Evolutionary conservation across 169 alveolate genomes (phyloP).

Genomic region (Plasmodium berghei): DNA sequence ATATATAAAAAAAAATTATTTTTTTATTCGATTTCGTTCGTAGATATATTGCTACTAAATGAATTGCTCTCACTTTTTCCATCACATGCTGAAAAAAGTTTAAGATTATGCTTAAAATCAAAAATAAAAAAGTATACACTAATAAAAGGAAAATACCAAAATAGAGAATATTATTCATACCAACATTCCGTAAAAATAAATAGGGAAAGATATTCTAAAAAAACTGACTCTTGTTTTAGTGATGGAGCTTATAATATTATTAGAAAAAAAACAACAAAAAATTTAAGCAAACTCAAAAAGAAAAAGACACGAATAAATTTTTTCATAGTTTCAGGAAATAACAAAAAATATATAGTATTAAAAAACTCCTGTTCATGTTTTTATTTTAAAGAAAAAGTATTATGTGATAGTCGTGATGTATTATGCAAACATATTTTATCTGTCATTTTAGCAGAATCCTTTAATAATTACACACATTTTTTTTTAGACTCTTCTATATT

Average conservation of each 20-base stretch:
- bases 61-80: constrained; percentile 69
- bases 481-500: constrained; percentile 31
- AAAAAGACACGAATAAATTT: constrained; percentile 52
- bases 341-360: constrained; percentile 52
- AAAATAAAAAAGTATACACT: constrained; percentile 53
- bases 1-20: background rate
- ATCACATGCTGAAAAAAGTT: constrained; percentile 72
- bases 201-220: constrained; percentile 12
- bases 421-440: constrained; percentile 68
- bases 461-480: constrained; percentile 39
- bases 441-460: constrained; percentile 57
- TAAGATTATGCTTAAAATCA: constrained; percentile 48
- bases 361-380: constrained; percentile 67
- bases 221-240: constrained; percentile 35
- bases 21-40: constrained; percentile 12
- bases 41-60: constrained; percentile 67
- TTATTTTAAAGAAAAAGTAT: constrained; percentile 72
- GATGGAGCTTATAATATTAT: constrained; percentile 28
- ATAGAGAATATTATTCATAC: constrained; percentile 2
- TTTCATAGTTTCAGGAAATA: constrained; percentile 64
- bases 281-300: background rate
- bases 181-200: constrained; percentile 12
- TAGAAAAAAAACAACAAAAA: constrained; percentile 9
- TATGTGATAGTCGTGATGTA: constrained; percentile 42
- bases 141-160: constrained; percentile 12